Base-by-base conservation (phyloP, 1,284 basidiomycete species). In the Pisolithus thermaeus region DNA sequence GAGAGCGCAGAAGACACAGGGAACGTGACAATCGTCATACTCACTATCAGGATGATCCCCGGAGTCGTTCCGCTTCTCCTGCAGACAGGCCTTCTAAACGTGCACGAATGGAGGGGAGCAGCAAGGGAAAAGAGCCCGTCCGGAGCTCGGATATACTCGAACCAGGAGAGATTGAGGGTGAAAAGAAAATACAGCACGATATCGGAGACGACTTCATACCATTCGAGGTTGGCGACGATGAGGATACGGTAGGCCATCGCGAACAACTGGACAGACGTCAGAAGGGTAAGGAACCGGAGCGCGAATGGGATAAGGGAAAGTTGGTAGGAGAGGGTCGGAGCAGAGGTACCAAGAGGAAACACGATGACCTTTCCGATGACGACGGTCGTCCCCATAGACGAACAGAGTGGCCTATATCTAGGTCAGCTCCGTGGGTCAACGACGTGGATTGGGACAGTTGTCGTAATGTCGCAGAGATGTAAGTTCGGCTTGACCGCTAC, bases 381-480 rank as follows among this genome's bases (percentile, higher is more conserved):
- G 81, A 77, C 56, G 75, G 72, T 8, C 77, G 53, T 32, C 48
- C 41, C 12, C 28, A 52, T 18, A 49, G 52, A 78, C 58, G 69
- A 71, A 51, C 80, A 72, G 69, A 79, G 80, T 67, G 81, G 79
- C 49, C 52, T 23, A 55, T 81, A 4, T 25, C 46, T 12, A 77
- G 83, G 50, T 79, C 77, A 59, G 82, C 87, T 18, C 92, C 93
- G 3, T 97, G 94, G 94, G 73, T 84, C 3, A 71, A 72, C 16
- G 72, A 80, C n/a, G 80, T 94, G 3, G 80, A 92, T 57, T 91
- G 89, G 87, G 78, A 87, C n/a, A 64, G 67, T 14, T 90, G 88
- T 64, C 73, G 73, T 41, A 90, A 90, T 63, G 85, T 90, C 27
- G 84, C 90, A 14, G 87, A 92, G 62, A 76, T 92, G 91, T 92